phyloP scores from a whole-genome alignment of 495 filamentous ascomycete genomes.

The Annulohypoxylon moriforme region DNA sequence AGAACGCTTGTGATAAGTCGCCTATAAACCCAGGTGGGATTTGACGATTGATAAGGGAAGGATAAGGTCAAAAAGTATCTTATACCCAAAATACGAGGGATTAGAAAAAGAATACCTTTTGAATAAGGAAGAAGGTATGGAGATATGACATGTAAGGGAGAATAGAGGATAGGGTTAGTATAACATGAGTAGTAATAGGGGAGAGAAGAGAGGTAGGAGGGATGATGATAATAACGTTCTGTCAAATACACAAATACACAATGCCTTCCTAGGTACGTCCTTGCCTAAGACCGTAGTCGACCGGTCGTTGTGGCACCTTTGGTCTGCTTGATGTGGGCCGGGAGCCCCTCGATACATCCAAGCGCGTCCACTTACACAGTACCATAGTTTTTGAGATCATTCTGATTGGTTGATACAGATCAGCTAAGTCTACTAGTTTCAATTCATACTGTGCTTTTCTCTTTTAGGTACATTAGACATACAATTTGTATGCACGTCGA shows the following conservation, averaged over 20 bases:
- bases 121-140: conserved; percentile 17
- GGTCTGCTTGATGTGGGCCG: conserved; percentile 29
- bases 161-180: background rate
- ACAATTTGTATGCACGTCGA: background rate
- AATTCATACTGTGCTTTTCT: conserved; percentile 38
- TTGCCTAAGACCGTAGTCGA: conserved; percentile 22
- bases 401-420: conserved; percentile 25
- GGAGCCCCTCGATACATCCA: conserved; percentile 43
- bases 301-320: conserved; percentile 36
- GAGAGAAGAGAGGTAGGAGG: conserved; percentile 26
- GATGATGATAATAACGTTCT: conserved; percentile 30
- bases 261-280: conserved; percentile 1
- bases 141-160: conserved; percentile 30
- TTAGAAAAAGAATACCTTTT: conserved; percentile 7
- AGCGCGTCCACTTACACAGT: conserved; percentile 39
- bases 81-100: conserved; percentile 4
- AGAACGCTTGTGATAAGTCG: conserved; percentile 6
- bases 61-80: conserved; percentile 3
- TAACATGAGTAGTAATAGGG: conserved; percentile 4
- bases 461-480: background rate
- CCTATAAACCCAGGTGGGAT: background rate
- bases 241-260: conserved; percentile 20
- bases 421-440: conserved; percentile 13
- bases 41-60: conserved; percentile 12
- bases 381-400: conserved; percentile 16